A percentile compares a stretch with the other conserved stretches of the same genome.
Conservation (phyloP, 225 moss, liverwort and hornwort genomes). For the Ulota crispa region DNA sequence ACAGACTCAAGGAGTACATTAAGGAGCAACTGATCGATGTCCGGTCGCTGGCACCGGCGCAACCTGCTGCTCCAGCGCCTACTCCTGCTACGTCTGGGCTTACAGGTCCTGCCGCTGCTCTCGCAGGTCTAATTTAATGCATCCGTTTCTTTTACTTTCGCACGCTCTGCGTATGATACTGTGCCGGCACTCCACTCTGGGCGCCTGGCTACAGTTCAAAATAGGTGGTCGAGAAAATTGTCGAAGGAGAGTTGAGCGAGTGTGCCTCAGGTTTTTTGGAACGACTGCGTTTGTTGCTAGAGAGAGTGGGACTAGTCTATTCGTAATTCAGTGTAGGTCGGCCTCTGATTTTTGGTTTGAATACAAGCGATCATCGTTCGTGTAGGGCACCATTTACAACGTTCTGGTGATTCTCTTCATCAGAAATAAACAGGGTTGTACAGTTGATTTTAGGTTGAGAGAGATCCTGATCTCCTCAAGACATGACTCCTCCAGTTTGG, state of each 20-base stretch:
- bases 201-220: constrained; percentile 8
- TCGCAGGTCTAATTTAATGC: constrained; percentile 76
- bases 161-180: constrained; percentile 13
- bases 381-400: constrained; percentile 33
- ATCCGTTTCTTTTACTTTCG: constrained; percentile 1
- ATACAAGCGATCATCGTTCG: constrained; percentile 26
- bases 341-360: constrained; percentile 31
- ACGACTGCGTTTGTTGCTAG: constrained; percentile 16
- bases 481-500: constrained; percentile 43
- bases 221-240: constrained; percentile 28
- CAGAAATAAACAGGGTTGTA: constrained; percentile 50
- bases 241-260: constrained; percentile 23
- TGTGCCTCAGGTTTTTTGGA: constrained; percentile 22
- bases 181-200: constrained; percentile 14
- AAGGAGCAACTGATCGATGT: constrained; percentile 86
- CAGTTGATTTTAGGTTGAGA: constrained; percentile 44
- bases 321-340: constrained; percentile 25
- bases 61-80: constrained; percentile 40
- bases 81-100: constrained; percentile 61
- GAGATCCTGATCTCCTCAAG: constrained; percentile 38
- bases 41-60: constrained; percentile 34
- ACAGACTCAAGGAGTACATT: constrained; percentile 91
- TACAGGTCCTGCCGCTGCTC: constrained; percentile 84
- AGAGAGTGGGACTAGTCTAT: constrained; percentile 17
- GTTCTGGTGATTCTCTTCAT: constrained; percentile 42